These are phyloP conservation scores for Botrytis galanthina DNA, from an alignment of 2,329 filamentous ascomycete genomes.

Conservation along the genomic window DNA sequence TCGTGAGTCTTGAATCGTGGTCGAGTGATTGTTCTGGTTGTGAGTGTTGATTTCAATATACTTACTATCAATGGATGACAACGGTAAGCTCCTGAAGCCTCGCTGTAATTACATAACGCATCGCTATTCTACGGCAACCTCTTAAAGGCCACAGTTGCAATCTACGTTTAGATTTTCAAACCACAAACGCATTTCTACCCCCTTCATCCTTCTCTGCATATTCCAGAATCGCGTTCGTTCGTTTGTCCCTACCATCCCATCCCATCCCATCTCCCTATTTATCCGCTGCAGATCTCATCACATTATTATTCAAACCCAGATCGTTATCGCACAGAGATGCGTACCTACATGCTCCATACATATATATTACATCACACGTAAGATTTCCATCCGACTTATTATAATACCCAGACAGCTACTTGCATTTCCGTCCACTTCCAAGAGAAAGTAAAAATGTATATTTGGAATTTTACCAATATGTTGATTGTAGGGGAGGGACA, in stretches of 20 bases:
- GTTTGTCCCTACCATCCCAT: neutral
- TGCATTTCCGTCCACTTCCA: neutral
- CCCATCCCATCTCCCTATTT: neutral
- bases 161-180: neutral
- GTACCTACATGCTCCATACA: neutral
- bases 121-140: conserved; percentile 11
- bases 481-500: neutral
- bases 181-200: neutral
- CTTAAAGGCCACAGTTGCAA: neutral
- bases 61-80: neutral
- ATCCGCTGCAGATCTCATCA: conserved; percentile 19
- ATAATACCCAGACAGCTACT: neutral
- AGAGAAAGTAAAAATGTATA: neutral
- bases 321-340: neutral
- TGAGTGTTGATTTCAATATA: neutral
- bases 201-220: conserved; percentile 18
- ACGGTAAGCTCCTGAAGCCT: conserved; percentile 1
- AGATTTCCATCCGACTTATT: neutral
- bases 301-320: neutral
- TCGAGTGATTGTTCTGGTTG: neutral
- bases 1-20: neutral
- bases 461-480: conserved; percentile 4
- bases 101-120: neutral
- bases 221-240: conserved; percentile 19
- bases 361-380: neutral